Percentiles rank a stretch among this genome's conserved stretches.
Evolutionary conservation across 345 rosid genomes (phyloP).

Genomic region (Pugionium dolabratum): DNA sequence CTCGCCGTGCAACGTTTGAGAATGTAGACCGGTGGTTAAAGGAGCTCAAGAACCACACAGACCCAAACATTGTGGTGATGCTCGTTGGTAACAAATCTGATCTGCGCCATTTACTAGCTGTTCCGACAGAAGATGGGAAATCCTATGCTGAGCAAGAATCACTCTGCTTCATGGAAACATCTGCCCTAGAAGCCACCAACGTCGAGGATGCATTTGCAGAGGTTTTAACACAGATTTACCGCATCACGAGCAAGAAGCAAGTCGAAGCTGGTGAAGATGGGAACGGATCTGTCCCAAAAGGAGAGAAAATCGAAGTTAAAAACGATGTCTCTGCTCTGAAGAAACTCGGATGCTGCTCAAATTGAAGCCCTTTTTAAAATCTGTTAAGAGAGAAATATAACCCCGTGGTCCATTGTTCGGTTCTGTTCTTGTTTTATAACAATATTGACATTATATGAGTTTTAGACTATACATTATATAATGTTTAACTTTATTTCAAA

Average conservation of each 20-base stretch:
- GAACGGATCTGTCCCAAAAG: conserved; percentile 48
- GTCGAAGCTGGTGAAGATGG: conserved; percentile 54
- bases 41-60: conserved; percentile 66
- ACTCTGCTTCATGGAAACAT: conserved; percentile 65
- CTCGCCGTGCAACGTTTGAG: conserved; percentile 68
- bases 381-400: conserved; percentile 36
- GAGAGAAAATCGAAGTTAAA: conserved; percentile 60
- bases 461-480: conserved; percentile 32
- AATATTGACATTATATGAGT: conserved; percentile 31
- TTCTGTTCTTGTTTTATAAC: conserved; percentile 32
- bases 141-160: conserved; percentile 65
- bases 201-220: conserved; percentile 68
- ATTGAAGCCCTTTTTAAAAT: conserved; percentile 29
- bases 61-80: conserved; percentile 71
- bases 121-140: conserved; percentile 60
- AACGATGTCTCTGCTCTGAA: conserved; percentile 65
- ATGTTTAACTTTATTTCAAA: conserved; percentile 13
- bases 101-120: conserved; percentile 67
- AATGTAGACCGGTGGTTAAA: conserved; percentile 72
- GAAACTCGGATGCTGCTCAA: conserved; percentile 67
- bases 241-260: conserved; percentile 56
- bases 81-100: conserved; percentile 71
- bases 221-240: conserved; percentile 64
- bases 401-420: conserved; percentile 29
- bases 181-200: conserved; percentile 66